Evolutionary conservation across 495 filamentous ascomycete genomes (phyloP).

Genomic region (Podospora comata): DNA sequence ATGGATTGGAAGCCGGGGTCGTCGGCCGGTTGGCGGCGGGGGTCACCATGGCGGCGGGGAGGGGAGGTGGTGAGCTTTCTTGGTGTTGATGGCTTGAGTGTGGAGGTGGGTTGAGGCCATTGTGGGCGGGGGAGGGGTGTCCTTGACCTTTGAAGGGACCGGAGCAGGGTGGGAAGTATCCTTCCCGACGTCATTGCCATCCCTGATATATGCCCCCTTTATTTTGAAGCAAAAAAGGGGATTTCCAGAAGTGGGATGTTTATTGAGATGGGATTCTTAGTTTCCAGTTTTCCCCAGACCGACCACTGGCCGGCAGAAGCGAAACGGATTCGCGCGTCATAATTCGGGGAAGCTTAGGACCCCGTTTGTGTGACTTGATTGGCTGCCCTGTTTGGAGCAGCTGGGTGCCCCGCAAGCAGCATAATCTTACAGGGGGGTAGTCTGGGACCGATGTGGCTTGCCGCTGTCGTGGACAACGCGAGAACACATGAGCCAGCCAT

Average conservation of each 20-base stretch:
- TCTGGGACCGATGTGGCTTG: neutral
- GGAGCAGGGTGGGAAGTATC: slow-evolving; percentile 3
- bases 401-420: neutral
- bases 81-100: slow-evolving; percentile 15
- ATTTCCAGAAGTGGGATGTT: neutral
- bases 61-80: slow-evolving; percentile 35
- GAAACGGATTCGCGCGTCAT: neutral
- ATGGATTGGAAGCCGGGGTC: slow-evolving; percentile 73
- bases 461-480: neutral
- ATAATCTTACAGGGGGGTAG: neutral
- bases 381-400: neutral
- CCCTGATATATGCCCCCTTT: neutral
- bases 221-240: neutral
- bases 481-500: neutral
- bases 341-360: neutral
- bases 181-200: slow-evolving; percentile 11
- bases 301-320: too few relatives aligned
- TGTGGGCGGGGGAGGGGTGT: slow-evolving; percentile 14
- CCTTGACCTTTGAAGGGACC: slow-evolving; percentile 10
- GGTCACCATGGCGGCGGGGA: neutral
- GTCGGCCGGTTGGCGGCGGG: slow-evolving; percentile 51
- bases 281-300: neutral
- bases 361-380: neutral
- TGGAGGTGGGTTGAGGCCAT: neutral
- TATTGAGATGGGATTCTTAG: neutral